Evolutionary conservation across 2,329 filamentous ascomycete species (phyloP).

Genomic region (Cladosporium sp.): DNA sequence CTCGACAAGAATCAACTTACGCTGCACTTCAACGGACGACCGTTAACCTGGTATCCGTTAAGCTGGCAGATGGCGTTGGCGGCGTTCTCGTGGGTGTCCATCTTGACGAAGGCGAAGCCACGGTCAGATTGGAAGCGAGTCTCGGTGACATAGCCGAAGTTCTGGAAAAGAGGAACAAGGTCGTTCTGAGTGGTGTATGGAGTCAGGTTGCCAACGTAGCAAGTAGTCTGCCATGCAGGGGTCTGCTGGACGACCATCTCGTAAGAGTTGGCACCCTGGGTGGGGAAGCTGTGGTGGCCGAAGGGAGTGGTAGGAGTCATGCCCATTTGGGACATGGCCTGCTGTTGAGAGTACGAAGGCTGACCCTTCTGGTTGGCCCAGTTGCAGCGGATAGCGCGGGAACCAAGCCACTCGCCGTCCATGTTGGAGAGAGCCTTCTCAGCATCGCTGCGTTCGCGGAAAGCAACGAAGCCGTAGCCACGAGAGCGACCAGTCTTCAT

Average conservation of each 20-base stretch:
- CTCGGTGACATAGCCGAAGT: slow-evolving; percentile 96
- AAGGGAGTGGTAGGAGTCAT: slow-evolving; percentile 97
- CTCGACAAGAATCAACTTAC: slow-evolving; percentile 58
- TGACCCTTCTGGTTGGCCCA: slow-evolving; percentile 99
- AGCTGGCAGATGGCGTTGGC: slow-evolving; percentile 98
- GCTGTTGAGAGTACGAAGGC: slow-evolving; percentile 95
- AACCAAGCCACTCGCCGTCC: slow-evolving; percentile 99
- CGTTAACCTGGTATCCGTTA: slow-evolving; percentile 97
- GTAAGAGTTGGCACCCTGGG: slow-evolving; percentile 93
- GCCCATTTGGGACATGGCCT: slow-evolving; percentile 94
- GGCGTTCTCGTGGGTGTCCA: slow-evolving; percentile 97
- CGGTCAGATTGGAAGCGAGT: slow-evolving; percentile 97
- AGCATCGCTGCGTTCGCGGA: slow-evolving; percentile 86
- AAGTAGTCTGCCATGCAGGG: slow-evolving; percentile 95
- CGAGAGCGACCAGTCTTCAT: slow-evolving; percentile 99
- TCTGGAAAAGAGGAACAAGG: slow-evolving; percentile 95
- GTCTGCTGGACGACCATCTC: slow-evolving; percentile 96
- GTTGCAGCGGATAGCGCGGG: slow-evolving; percentile 96
- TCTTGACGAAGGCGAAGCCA: slow-evolving; percentile 98
- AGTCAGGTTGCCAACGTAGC: slow-evolving; percentile 95
- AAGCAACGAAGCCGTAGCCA: slow-evolving; percentile 96
- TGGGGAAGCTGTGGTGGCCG: slow-evolving; percentile 88
- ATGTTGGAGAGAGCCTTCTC: slow-evolving; percentile 96
- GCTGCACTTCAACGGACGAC: slow-evolving; percentile 94
- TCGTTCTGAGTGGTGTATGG: slow-evolving; percentile 97